Percentiles rank a stretch among this genome's conserved stretches.
phyloP scores from a whole-genome alignment of 2,329 filamentous ascomycete species.

The Fusarium lateritium region DNA sequence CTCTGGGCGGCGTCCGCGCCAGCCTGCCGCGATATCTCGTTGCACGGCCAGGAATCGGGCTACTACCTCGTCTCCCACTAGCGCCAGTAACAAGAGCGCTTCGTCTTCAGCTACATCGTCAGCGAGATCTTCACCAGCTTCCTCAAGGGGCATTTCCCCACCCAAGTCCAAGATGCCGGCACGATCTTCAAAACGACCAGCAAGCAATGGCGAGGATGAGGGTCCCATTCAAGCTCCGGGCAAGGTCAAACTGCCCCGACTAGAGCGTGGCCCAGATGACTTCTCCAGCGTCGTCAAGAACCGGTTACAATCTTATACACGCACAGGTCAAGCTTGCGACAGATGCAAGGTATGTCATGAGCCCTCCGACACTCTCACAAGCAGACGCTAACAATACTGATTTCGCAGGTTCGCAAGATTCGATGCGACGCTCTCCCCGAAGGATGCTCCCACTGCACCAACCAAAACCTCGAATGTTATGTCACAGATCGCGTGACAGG shows the following conservation, averaged over 20 bases:
- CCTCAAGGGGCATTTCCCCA: slow-evolving; percentile 37
- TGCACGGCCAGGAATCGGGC: slow-evolving; percentile 33
- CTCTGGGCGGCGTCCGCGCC: slow-evolving; percentile 47
- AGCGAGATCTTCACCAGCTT: slow-evolving; percentile 31
- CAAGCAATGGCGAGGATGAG: slow-evolving; percentile 52
- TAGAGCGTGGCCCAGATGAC: slow-evolving; percentile 64
- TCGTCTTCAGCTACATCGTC: slow-evolving; percentile 28
- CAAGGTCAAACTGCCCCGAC: slow-evolving; percentile 65
- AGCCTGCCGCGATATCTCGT: slow-evolving; percentile 41
- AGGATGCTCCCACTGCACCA: slow-evolving; percentile 85
- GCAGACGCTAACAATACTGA: slow-evolving; percentile 26
- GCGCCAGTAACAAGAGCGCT: slow-evolving; percentile 24
- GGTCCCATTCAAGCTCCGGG: slow-evolving; percentile 44
- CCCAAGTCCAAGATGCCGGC: slow-evolving; percentile 45
- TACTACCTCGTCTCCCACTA: slow-evolving; percentile 30
- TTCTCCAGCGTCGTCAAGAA: slow-evolving; percentile 71
- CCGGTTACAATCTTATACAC: slow-evolving; percentile 68
- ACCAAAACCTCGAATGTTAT: slow-evolving; percentile 82
- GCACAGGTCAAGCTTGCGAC: slow-evolving; percentile 89
- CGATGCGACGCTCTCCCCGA: slow-evolving; percentile 85
- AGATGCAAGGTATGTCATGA: slow-evolving; percentile 79
- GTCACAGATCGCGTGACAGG: slow-evolving; percentile 91
- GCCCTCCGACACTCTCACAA: neutral
- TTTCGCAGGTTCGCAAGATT: slow-evolving; percentile 81
- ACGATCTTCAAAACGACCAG: slow-evolving; percentile 45